phyloP scores from a whole-genome alignment of 345 rosid species.

The Geranium rotundifolium region DNA sequence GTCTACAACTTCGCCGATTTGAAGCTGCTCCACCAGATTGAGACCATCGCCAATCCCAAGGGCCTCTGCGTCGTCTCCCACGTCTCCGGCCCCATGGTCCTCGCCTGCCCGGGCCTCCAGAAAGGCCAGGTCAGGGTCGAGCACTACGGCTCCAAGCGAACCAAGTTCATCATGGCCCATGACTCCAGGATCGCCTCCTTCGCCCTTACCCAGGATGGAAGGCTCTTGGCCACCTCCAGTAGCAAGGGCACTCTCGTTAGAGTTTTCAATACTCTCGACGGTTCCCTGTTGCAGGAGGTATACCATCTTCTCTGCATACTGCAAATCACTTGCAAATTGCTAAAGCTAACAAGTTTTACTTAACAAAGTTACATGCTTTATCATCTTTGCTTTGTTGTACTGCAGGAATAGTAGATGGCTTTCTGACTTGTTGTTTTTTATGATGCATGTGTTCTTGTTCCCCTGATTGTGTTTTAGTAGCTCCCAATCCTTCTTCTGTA shows the following conservation, averaged over 20 bases:
- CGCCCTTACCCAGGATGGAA: slow-evolving; percentile 30
- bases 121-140: slow-evolving; percentile 44
- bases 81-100: slow-evolving; percentile 21
- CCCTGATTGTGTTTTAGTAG: not conserved
- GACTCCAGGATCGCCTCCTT: slow-evolving; percentile 29
- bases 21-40: slow-evolving; percentile 27
- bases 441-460: too few relatives aligned
- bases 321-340: not conserved
- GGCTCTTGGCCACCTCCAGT: slow-evolving; percentile 37
- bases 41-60: slow-evolving; percentile 28
- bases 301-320: not conserved
- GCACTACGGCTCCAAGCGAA: slow-evolving; percentile 27
- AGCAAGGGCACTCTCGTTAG: slow-evolving; percentile 39
- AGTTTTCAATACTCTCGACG: slow-evolving; percentile 34
- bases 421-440: too few relatives aligned
- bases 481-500: not conserved
- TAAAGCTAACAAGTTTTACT: too few relatives aligned
- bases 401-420: too few relatives aligned
- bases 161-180: slow-evolving; percentile 33
- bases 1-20: slow-evolving; percentile 31
- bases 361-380: too few relatives aligned
- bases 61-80: slow-evolving; percentile 40
- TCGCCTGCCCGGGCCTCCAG: slow-evolving; percentile 30
- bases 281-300: slow-evolving; percentile 41
- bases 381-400: too few relatives aligned